These are phyloP conservation scores for Boletus rubescentipes DNA, from an alignment of 768 basidiomycete species.

Conservation along the genomic window DNA sequence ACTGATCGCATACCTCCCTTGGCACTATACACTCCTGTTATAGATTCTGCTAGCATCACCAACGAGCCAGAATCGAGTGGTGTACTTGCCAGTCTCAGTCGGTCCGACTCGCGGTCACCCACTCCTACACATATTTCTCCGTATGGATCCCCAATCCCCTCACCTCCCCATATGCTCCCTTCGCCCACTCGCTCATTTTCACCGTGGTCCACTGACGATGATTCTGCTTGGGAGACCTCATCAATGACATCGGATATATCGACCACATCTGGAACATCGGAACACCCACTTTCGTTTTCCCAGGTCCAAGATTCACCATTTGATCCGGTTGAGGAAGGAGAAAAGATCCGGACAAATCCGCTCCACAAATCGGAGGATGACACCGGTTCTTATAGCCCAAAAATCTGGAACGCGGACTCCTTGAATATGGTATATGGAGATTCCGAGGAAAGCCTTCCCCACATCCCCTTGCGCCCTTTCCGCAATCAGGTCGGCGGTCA, in stretches of 20 bases:
- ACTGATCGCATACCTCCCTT: slow-evolving; percentile 35
- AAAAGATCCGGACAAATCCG: slow-evolving; percentile 7
- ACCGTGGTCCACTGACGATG: slow-evolving; percentile 75
- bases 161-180: slow-evolving; percentile 15
- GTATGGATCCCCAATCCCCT: slow-evolving; percentile 19
- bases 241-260: slow-evolving; percentile 63
- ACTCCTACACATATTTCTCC: slow-evolving; percentile 38
- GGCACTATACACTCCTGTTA: slow-evolving; percentile 22
- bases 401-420: slow-evolving; percentile 33
- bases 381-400: background rate
- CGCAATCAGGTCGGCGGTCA: slow-evolving; percentile 98
- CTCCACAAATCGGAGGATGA: slow-evolving; percentile 21
- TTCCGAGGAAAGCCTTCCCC: slow-evolving; percentile 65
- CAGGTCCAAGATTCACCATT: slow-evolving; percentile 22
- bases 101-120: slow-evolving; percentile 35
- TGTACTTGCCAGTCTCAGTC: slow-evolving; percentile 6
- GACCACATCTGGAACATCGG: slow-evolving; percentile 47
- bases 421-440: slow-evolving; percentile 43
- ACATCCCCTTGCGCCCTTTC: slow-evolving; percentile 93
- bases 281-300: slow-evolving; percentile 30
- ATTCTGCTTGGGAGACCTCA: slow-evolving; percentile 73
- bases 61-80: slow-evolving; percentile 1
- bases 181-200: slow-evolving; percentile 37
- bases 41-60: background rate
- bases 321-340: slow-evolving; percentile 18